phyloP scores from a whole-genome alignment of 768 basidiomycete genomes.

The Leccinum subtestaceum region DNA sequence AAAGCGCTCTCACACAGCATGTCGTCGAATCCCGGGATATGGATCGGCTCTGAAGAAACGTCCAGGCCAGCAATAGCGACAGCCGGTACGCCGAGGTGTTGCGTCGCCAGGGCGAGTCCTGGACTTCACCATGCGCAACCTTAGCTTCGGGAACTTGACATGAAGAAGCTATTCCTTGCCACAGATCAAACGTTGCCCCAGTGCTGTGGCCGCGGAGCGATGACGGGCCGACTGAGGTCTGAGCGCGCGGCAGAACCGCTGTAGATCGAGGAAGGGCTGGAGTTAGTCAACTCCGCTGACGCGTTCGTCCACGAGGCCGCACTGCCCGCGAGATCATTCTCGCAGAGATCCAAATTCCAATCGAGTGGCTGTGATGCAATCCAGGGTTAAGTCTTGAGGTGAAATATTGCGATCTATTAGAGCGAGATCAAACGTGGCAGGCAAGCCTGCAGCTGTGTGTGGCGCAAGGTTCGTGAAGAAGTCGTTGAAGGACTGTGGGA shows the following conservation, averaged over 20 bases:
- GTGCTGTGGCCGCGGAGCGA: constrained; percentile 29
- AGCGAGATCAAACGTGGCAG: constrained; percentile 16
- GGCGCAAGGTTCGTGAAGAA: constrained; percentile 25
- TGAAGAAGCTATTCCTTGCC: constrained; percentile 11
- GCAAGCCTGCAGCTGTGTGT: constrained; percentile 12
- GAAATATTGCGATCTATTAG: constrained; percentile 29
- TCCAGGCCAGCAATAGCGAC: constrained; percentile 14
- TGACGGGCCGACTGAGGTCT: constrained; percentile 28
- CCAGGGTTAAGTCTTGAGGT: constrained; percentile 15
- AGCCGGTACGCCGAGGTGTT: neutral
- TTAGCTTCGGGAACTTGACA: constrained; percentile 7
- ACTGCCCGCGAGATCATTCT: constrained; percentile 4
- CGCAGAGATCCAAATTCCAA: constrained; percentile 2
- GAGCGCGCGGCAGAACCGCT: constrained; percentile 40
- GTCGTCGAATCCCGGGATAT: constrained; percentile 16
- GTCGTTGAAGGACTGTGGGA: constrained; percentile 20
- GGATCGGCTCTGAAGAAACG: neutral
- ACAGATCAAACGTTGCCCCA: constrained; percentile 14
- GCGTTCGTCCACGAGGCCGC: constrained; percentile 8
- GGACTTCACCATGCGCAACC: neutral
- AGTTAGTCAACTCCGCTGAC: constrained; percentile 21
- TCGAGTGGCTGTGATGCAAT: constrained; percentile 8
- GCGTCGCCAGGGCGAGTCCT: neutral
- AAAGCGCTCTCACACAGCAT: constrained; percentile 14
- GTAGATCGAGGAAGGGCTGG: constrained; percentile 42